Evolutionary conservation across 2,329 filamentous ascomycete genomes (phyloP).

Genomic region (Shiraia sp.): DNA sequence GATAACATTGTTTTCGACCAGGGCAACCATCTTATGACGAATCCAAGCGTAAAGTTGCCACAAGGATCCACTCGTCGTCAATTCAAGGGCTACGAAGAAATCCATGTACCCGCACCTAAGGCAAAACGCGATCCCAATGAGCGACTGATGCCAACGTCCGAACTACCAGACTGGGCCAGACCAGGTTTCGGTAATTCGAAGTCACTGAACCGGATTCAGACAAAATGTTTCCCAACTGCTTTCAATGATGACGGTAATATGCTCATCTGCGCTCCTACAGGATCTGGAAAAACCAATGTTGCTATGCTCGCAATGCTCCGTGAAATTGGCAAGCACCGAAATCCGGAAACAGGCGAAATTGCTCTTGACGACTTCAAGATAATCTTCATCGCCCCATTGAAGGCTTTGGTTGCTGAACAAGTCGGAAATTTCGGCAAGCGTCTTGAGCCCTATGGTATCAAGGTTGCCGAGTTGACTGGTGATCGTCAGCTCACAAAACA

Average conservation of each 20-base stretch:
- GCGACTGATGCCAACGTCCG: conserved; percentile 76
- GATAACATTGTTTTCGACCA: conserved; percentile 97
- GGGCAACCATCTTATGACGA: conserved; percentile 99
- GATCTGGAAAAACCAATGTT: conserved; percentile 97
- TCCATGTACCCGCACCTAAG: conserved; percentile 93
- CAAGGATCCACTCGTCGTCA: conserved; percentile 93
- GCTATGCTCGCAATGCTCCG: conserved; percentile 96
- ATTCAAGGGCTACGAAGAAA: conserved; percentile 98
- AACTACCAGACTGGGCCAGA: conserved; percentile 91
- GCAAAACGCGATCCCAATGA: conserved; percentile 81
- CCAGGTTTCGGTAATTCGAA: conserved; percentile 83
- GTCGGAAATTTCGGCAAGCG: conserved; percentile 96
- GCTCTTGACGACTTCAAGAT: conserved; percentile 98
- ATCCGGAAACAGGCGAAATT: conserved; percentile 87
- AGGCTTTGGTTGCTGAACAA: conserved; percentile 95
- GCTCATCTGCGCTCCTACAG: conserved; percentile 95
- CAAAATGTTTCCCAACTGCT: conserved; percentile 86
- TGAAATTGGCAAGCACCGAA: conserved; percentile 93
- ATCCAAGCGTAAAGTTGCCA: conserved; percentile 89
- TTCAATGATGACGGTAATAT: conserved; percentile 96
- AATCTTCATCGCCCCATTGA: conserved; percentile 93
- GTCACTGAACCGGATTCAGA: conserved; percentile 92
- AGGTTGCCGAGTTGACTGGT: conserved; percentile 92
- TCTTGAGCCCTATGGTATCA: conserved; percentile 86
- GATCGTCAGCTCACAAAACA: conserved; percentile 98